Evolutionary conservation across 129 eudicot species (phyloP), one percentile per base, ranked within the genome.

Genomic region (Flaveria bidentis): DNA sequence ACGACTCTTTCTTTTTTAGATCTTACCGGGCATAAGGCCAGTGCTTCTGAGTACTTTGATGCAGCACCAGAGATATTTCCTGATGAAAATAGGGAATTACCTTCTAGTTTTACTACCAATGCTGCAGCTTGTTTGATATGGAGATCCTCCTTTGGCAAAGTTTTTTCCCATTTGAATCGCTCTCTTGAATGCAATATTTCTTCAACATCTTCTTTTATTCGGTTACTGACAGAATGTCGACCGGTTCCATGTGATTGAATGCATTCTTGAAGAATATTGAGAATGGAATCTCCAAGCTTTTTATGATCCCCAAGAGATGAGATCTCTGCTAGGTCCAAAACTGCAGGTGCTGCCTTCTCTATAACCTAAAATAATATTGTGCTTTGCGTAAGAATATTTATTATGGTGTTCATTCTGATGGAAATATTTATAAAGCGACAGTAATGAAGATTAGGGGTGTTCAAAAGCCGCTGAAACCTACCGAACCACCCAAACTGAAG

Each of bases 41-140:
- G 77, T 36, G 98, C 97, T 80, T 93, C 98, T 1, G 98, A 88
- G 81, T 93, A 93, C 71, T 93, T 93, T 39, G 90, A 83, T 42
- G 98, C 96, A 36, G 98, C 98, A 53, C 89, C 97, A 6, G 97
- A 77, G 66, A 93, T 93, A 70, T 90, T 91, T 81, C 98, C 97
- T 9, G 98, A 82, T 23, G 97, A 93, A 36, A 93, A 93, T 14
- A 85, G 74, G 25, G 97, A 93, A 64, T 93, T 93, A 20, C 98
- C 98, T 81, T 93, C 98, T 5, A 93, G 90, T 76, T 93, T 93
- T 57, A 93, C 97, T 52, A 93, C 98, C 71, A 93, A 62, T 8
- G 97, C 92, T 42, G 98, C 98, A 56, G 98, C 97, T 77, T 93
- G 98, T 81, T 93, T 93, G 7, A 93, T 93, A 67, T 93, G 98